Evolutionary conservation across 345 rosid species (phyloP).

Genomic region (Eucalyptus sideroxylon): DNA sequence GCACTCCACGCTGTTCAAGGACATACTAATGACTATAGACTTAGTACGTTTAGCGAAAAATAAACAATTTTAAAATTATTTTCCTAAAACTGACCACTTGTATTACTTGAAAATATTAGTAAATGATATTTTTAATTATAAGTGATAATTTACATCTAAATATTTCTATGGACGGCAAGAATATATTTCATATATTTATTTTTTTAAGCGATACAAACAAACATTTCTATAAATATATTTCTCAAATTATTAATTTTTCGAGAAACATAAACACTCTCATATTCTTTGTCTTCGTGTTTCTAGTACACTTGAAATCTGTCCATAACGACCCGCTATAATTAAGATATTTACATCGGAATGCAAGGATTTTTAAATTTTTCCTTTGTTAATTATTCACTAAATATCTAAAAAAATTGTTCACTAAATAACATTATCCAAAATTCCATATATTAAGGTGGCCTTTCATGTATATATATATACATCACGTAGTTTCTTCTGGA

Average conservation of each 20-base stretch:
- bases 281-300: not conserved
- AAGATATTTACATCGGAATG: not conserved
- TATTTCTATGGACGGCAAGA: not conserved
- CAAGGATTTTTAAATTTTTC: not conserved
- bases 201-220: not conserved
- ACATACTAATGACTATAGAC: not conserved
- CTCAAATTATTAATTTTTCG: not conserved
- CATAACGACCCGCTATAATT: not conserved
- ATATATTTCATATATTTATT: not conserved
- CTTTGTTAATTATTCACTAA: not conserved
- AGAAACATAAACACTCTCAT: not conserved
- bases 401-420: not conserved
- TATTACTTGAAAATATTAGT: not conserved
- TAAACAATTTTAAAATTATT: not conserved
- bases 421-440: not conserved
- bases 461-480: not conserved
- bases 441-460: not conserved
- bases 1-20: not conserved
- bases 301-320: not conserved
- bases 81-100: accelerated
- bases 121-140: not conserved
- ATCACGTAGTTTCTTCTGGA: not conserved
- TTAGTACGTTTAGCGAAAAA: not conserved
- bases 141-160: not conserved
- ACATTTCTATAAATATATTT: not conserved